Percentiles rank a stretch among this genome's conserved stretches.
These are phyloP conservation scores for Paecilomyces dactylethromorphus DNA, from an alignment of 2,329 filamentous ascomycete genomes.

Conservation along the genomic window DNA sequence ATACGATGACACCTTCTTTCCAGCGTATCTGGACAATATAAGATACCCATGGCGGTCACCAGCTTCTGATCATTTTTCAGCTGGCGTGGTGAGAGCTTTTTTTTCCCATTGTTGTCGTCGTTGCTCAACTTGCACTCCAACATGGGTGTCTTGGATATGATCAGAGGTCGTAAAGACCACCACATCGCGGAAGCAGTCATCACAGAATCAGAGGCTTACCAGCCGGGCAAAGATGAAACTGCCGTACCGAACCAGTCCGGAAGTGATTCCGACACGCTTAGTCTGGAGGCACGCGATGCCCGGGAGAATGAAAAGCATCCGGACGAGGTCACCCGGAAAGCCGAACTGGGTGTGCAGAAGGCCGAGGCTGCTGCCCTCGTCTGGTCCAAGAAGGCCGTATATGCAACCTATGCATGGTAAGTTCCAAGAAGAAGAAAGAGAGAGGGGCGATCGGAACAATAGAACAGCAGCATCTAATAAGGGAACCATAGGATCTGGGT, in stretches of 20 bases:
- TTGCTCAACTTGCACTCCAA: neutral
- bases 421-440: neutral
- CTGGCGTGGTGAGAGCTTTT: neutral
- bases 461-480: slow-evolving; percentile 9
- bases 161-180: slow-evolving; percentile 2
- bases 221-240: neutral
- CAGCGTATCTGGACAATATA: neutral
- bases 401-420: slow-evolving; percentile 27
- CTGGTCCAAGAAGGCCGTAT: slow-evolving; percentile 32
- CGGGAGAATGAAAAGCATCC: slow-evolving; percentile 19
- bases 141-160: slow-evolving; percentile 5
- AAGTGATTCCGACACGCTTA: slow-evolving; percentile 16
- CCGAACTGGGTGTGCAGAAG: slow-evolving; percentile 31
- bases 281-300: slow-evolving; percentile 20
- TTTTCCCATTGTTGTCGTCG: neutral
- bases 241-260: slow-evolving; percentile 4
- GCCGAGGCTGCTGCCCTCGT: slow-evolving; percentile 35
- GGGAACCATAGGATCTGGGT: slow-evolving; percentile 38
- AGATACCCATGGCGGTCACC: neutral
- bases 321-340: slow-evolving; percentile 17
- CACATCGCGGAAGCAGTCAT: neutral
- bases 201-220: neutral
- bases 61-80: neutral
- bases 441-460: neutral
- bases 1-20: neutral